Conservation (phyloP, 129 eudicot genomes). For the Escallonia rubra region DNA sequence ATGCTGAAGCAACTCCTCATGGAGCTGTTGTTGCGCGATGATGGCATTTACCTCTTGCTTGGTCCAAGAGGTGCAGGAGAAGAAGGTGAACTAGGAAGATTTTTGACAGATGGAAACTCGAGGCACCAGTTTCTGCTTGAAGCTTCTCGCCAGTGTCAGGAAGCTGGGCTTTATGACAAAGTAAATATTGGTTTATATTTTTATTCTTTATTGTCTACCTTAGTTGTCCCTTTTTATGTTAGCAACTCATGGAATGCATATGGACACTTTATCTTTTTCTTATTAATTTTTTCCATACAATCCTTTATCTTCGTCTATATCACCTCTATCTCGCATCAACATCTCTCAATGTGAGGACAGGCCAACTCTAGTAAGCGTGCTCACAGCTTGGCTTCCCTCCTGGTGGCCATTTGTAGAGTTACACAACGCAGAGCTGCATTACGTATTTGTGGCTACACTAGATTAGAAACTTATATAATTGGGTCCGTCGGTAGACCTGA, state of each 20-base stretch:
- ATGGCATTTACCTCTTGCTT: constrained; percentile 69
- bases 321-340: not conserved
- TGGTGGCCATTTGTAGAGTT: too few species aligned
- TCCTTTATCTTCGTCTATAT: not conserved
- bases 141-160: constrained; percentile 92
- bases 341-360: not conserved
- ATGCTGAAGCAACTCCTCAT: constrained; percentile 84
- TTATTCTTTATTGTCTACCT: not conserved
- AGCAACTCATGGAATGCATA: not conserved
- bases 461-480: too few species aligned
- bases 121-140: constrained; percentile 79
- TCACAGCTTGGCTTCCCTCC: too few species aligned
- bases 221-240: not conserved
- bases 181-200: constrained; percentile 32
- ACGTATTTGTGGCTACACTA: too few species aligned
- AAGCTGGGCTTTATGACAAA: constrained; percentile 82
- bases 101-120: constrained; percentile 51
- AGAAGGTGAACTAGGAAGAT: constrained; percentile 76
- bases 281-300: not conserved
- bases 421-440: too few species aligned
- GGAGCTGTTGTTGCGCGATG: constrained; percentile 67
- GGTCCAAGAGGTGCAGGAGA: constrained; percentile 90
- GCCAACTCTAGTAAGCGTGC: too few species aligned
- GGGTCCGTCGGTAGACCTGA: too few species aligned
- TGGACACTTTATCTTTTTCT: not conserved